Evolutionary conservation across 106 monocot species (phyloP).

Genomic region (Posidonia australis): DNA sequence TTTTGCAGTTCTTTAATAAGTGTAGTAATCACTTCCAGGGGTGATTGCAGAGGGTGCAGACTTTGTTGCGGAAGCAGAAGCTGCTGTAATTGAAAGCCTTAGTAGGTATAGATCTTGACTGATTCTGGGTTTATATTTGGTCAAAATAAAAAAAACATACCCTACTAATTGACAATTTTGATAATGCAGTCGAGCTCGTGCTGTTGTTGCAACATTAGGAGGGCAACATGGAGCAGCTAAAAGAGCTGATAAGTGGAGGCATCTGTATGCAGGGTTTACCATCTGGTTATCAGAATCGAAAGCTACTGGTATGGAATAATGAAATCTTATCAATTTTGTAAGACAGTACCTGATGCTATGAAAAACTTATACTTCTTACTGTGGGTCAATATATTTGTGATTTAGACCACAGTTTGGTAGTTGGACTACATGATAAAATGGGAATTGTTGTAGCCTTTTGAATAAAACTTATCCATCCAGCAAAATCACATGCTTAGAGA

Average conservation of each 20-base stretch:
- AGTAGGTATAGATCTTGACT: slow-evolving; percentile 40
- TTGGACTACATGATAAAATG: no score
- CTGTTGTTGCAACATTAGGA: slow-evolving; percentile 80
- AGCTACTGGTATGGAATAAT: slow-evolving; percentile 36
- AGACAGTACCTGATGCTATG: not conserved
- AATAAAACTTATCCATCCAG: not conserved
- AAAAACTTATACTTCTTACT: no score
- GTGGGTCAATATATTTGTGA: not conserved
- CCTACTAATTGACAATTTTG: not conserved
- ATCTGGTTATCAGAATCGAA: slow-evolving; percentile 70
- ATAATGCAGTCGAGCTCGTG: slow-evolving; percentile 60
- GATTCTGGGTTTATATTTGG: not conserved
- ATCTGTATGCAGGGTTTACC: slow-evolving; percentile 80
- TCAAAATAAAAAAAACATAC: not conserved
- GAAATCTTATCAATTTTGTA: not conserved
- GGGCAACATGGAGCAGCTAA: slow-evolving; percentile 69
- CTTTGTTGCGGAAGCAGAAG: slow-evolving; percentile 71
- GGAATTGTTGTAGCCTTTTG: not conserved
- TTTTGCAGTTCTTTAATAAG: slow-evolving; percentile 37
- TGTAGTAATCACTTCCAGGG: slow-evolving; percentile 56
- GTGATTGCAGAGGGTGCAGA: slow-evolving; percentile 62
- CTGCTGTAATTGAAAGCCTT: slow-evolving; percentile 58
- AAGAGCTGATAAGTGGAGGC: slow-evolving; percentile 68
- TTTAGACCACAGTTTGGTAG: not conserved
- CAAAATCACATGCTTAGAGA: no score